Percentiles rank a stretch among this genome's conserved stretches.
Conservation (phyloP, 495 filamentous ascomycete genomes). For the Penicillium subrubescens region DNA sequence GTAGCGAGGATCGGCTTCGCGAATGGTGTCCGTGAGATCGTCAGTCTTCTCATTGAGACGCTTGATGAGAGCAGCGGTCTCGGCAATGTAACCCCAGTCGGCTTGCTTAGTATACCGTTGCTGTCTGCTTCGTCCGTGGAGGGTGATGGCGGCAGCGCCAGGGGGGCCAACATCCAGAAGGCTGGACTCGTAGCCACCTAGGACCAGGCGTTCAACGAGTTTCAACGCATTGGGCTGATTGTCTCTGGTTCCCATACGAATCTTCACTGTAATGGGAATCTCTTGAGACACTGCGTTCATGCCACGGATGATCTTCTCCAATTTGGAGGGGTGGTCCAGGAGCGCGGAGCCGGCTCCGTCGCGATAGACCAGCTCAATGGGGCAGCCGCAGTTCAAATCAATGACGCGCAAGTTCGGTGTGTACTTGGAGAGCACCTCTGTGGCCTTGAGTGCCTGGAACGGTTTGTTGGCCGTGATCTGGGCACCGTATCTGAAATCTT, state of each 20-base stretch:
- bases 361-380: conserved; percentile 88
- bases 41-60: conserved; percentile 66
- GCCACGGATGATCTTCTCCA: conserved; percentile 88
- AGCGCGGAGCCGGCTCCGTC: conserved; percentile 92
- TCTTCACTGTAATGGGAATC: conserved; percentile 89
- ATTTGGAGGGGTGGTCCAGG: conserved; percentile 75
- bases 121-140: conserved; percentile 90
- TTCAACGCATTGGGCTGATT: conserved; percentile 76
- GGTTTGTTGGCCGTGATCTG: conserved; percentile 91
- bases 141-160: conserved; percentile 87
- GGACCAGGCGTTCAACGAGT: conserved; percentile 76
- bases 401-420: conserved; percentile 83
- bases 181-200: conserved; percentile 69
- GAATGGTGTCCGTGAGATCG: conserved; percentile 69
- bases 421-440: conserved; percentile 74
- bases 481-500: conserved; percentile 84
- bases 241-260: conserved; percentile 87
- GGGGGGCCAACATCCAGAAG: conserved; percentile 63
- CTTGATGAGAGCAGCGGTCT: conserved; percentile 83
- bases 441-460: conserved; percentile 82
- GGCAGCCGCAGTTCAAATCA: conserved; percentile 95
- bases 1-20: conserved; percentile 69
- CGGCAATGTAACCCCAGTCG: conserved; percentile 92
- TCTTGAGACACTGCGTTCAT: conserved; percentile 91
- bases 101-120: conserved; percentile 89